Evolutionary conservation across 177 flowering plant genomes (phyloP).

Genomic region (Vitis hybrid): DNA sequence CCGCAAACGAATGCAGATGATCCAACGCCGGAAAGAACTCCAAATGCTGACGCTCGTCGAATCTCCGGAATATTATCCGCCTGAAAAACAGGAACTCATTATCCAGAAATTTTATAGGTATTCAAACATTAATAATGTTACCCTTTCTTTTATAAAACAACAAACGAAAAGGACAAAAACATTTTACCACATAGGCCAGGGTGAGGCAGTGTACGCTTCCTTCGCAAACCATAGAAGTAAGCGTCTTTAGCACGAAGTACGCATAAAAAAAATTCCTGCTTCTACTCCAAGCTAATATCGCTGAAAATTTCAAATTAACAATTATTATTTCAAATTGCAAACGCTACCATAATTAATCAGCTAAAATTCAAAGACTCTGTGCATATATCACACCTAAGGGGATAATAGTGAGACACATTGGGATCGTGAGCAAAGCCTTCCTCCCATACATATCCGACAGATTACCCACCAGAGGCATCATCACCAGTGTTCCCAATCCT

Average conservation of each 20-base stretch:
- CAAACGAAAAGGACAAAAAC: no score
- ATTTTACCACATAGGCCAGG: slow-evolving; percentile 75
- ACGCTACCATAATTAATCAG: background rate
- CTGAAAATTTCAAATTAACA: slow-evolving; percentile 28
- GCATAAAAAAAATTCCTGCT: slow-evolving; percentile 55
- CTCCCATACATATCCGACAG: slow-evolving; percentile 49
- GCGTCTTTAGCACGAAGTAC: slow-evolving; percentile 55
- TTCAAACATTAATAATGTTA: no score
- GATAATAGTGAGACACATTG: slow-evolving; percentile 33
- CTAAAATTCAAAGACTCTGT: background rate
- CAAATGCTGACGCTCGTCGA: slow-evolving; percentile 44
- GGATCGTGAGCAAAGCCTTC: slow-evolving; percentile 40
- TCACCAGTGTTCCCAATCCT: slow-evolving; percentile 42
- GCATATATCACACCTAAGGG: slow-evolving; percentile 31
- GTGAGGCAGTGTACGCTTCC: slow-evolving; percentile 74
- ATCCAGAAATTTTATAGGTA: no score
- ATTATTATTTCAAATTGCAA: background rate
- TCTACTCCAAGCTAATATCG: slow-evolving; percentile 65
- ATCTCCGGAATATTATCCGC: slow-evolving; percentile 45
- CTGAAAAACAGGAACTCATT: slow-evolving; percentile 10
- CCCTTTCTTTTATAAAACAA: no score
- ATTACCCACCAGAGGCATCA: slow-evolving; percentile 46
- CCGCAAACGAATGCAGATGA: slow-evolving; percentile 48
- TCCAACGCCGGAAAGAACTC: slow-evolving; percentile 42
- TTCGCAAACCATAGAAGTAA: slow-evolving; percentile 68